These are phyloP conservation scores for Capsella bursapastoris DNA, from an alignment of 345 rosid species.

Conservation along the genomic window DNA sequence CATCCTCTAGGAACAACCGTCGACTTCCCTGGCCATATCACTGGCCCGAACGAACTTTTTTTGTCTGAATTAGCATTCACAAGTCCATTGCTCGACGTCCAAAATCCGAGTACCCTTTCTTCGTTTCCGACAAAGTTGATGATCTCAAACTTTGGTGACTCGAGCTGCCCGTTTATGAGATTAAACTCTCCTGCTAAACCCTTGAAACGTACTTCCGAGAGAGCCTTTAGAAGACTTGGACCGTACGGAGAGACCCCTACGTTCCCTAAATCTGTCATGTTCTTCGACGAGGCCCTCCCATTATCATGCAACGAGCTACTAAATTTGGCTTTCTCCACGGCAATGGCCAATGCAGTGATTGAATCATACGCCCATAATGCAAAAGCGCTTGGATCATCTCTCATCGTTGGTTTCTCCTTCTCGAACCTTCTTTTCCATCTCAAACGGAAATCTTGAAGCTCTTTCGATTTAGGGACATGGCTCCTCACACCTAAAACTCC, in stretches of 20 bases:
- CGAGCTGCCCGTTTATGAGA: slow-evolving; percentile 48
- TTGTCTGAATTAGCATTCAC: slow-evolving; percentile 10
- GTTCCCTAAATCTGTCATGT: slow-evolving; percentile 18
- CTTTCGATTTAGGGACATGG: slow-evolving; percentile 24
- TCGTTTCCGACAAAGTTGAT: slow-evolving; percentile 46
- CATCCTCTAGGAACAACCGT: slow-evolving; percentile 46
- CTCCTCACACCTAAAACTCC: slow-evolving; percentile 46
- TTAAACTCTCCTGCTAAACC: slow-evolving; percentile 52
- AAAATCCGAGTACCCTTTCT: slow-evolving; percentile 47
- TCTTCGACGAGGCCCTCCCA: not conserved
- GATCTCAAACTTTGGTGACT: slow-evolving; percentile 49
- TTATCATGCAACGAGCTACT: not conserved
- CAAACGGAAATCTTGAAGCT: slow-evolving; percentile 20
- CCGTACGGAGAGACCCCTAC: slow-evolving; percentile 38
- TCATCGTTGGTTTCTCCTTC: not conserved
- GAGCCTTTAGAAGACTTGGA: slow-evolving; percentile 37
- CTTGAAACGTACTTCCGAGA: slow-evolving; percentile 39
- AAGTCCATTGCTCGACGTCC: slow-evolving; percentile 43
- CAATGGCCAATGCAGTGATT: slow-evolving; percentile 50
- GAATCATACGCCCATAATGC: slow-evolving; percentile 54
- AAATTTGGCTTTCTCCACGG: slow-evolving; percentile 36
- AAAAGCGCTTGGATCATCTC: not conserved
- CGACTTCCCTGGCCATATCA: slow-evolving; percentile 59
- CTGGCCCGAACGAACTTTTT: not conserved
- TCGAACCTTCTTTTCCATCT: slow-evolving; percentile 36